phyloP scores from a whole-genome alignment of 1,284 basidiomycete species.

The Rhodofomes roseus region DNA sequence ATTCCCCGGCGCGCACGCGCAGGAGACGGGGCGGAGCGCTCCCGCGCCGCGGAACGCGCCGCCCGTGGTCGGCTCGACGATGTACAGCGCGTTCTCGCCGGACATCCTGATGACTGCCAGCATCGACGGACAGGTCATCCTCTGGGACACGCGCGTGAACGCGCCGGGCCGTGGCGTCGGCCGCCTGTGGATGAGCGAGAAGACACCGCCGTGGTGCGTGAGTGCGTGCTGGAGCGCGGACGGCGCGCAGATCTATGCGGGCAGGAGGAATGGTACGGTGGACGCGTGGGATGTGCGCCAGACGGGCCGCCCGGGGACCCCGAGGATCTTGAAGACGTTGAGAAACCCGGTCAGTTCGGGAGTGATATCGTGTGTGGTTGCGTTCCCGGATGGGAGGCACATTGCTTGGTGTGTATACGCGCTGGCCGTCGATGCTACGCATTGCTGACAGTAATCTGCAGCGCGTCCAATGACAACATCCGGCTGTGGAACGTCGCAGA shows the following conservation, averaged over 20 bases:
- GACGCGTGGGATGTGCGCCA: constrained; percentile 94
- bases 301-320: constrained; percentile 53
- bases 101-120: constrained; percentile 88
- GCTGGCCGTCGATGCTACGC: not conserved
- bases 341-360: constrained; percentile 89
- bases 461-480: constrained; percentile 92
- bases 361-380: constrained; percentile 85
- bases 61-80: constrained; percentile 59
- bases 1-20: constrained; percentile 8
- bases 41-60: constrained; percentile 64
- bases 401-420: constrained; percentile 74
- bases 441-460: constrained; percentile 26
- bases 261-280: constrained; percentile 86
- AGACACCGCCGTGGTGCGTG: constrained; percentile 91
- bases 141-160: constrained; percentile 85
- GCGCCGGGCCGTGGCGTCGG: constrained; percentile 71
- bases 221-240: constrained; percentile 88
- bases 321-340: constrained; percentile 76
- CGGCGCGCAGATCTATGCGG: constrained; percentile 88
- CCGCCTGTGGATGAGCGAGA: constrained; percentile 81
- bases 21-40: constrained; percentile 15
- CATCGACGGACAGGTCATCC: constrained; percentile 88
- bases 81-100: constrained; percentile 67
- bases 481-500: constrained; percentile 91
- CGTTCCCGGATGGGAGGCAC: constrained; percentile 88